These are phyloP conservation scores for Solanum chacoense DNA, from an alignment of 305 asterid species.

Conservation along the genomic window DNA sequence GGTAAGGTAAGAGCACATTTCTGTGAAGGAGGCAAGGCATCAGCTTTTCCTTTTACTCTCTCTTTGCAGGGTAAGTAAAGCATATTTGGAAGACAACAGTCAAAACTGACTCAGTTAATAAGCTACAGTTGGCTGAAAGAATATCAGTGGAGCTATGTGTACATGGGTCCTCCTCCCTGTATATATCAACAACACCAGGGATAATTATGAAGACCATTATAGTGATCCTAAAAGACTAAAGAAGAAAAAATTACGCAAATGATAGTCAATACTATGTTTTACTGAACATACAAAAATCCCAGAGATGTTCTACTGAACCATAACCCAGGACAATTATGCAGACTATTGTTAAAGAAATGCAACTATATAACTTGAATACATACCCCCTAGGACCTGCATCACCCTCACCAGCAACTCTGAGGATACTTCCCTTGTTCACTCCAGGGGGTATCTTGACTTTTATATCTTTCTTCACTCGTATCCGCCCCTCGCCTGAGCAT, in stretches of 20 bases:
- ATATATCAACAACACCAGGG: not conserved
- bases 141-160: not conserved
- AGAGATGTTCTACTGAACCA: not conserved
- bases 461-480: slow-evolving; percentile 79
- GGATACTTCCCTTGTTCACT: slow-evolving; percentile 95
- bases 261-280: not conserved
- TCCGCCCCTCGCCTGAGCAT: slow-evolving; percentile 93
- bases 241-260: not conserved
- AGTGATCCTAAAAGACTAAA: not conserved
- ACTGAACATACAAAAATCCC: not conserved
- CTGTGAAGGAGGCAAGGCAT: not conserved
- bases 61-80: not conserved
- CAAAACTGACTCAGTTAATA: not conserved
- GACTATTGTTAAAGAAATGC: slow-evolving; percentile 2
- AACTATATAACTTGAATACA: slow-evolving; percentile 12
- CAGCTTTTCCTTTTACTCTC: not conserved
- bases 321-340: not conserved
- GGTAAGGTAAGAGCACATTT: not conserved
- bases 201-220: not conserved
- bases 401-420: slow-evolving; percentile 98
- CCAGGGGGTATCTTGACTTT: slow-evolving; percentile 99
- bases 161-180: not conserved
- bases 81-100: not conserved
- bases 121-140: not conserved
- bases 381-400: slow-evolving; percentile 99